These are phyloP conservation scores for Davidsoniella eucalypti DNA, from an alignment of 2,329 filamentous ascomycete species.

Conservation along the genomic window DNA sequence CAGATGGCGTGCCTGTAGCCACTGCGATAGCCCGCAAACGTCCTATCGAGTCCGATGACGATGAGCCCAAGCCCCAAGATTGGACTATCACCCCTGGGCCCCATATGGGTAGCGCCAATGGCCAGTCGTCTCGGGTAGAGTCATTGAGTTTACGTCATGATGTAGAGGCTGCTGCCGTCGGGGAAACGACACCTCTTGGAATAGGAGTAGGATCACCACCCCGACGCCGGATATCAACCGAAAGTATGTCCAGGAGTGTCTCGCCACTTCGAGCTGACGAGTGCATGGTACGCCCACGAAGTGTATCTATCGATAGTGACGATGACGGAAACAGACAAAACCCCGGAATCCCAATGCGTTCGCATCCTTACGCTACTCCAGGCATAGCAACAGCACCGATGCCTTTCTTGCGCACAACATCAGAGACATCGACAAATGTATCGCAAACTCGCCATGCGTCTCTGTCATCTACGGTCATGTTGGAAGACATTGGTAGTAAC, in stretches of 20 bases:
- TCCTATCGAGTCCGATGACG: conserved; percentile 49
- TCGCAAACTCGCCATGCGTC: conserved; percentile 36
- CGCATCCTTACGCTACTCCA: conserved; percentile 21
- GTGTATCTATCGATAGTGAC: conserved; percentile 9
- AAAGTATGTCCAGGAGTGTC: neutral
- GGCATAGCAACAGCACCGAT: conserved; percentile 16
- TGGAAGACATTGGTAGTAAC: conserved; percentile 28
- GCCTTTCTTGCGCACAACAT: conserved; percentile 38
- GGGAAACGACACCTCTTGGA: conserved; percentile 6
- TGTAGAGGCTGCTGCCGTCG: conserved; percentile 9
- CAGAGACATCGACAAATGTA: conserved; percentile 15
- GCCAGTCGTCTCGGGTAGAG: conserved; percentile 24
- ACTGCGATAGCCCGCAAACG: conserved; percentile 42
- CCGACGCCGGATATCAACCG: conserved; percentile 7
- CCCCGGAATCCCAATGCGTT: conserved; percentile 15
- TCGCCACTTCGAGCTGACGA: neutral
- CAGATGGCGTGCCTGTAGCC: conserved; percentile 48
- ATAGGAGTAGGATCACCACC: neutral
- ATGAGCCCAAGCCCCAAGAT: conserved; percentile 18
- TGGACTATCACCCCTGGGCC: conserved; percentile 14
- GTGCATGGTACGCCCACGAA: neutral
- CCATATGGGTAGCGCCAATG: conserved; percentile 21
- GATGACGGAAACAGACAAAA: neutral
- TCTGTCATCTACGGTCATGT: conserved; percentile 32
- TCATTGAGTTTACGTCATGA: conserved; percentile 12